Evolutionary conservation across 805 yeast genomes (phyloP), one percentile per base, ranked within the genome.

Genomic region (Candida coleopterorum): DNA sequence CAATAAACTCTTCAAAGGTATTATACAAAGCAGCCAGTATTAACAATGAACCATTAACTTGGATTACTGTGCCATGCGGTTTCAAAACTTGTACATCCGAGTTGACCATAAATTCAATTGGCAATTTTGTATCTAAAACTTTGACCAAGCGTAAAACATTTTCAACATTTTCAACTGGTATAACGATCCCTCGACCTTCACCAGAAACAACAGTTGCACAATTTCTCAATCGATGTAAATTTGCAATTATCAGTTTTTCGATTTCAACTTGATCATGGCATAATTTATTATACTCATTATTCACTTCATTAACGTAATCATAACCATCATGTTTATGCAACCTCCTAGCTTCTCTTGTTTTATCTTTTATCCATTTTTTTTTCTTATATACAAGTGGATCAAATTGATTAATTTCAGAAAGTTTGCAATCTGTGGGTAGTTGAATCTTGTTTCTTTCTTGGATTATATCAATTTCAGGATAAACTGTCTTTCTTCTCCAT

Each of bases 151-250:
- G 46, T 8, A 61, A 42, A 11, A 25, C 25, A 14, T 18, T 56
- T 37, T 11, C 60, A 40, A n/a, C 32, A 39, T 14, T 55, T 40
- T 18, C 47, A 40, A 9, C 24, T 1, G 65, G 59, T 4, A 63
- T 53, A 12, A 60, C 62, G 6, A 63, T 57, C 0, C 69, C 69
- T 29, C 42, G 44, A 1, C 61, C 63, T 22, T 45, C 47, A 29
- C 51, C 46, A 25, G 31, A 41, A 5, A 12, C n/a, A 36, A 63
- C 54, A 31, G 48, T 49, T 3, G 62, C 64, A 41, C 48, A 58
- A 9, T 57, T 44, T 34, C 57, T 43, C 40, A 45, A 37, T 42
- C 50, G 57, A 27, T 40, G 46, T 25, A 53, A 41, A 21, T 50
- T 52, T 18, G 38, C 45, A 12, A 44, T 41, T 4, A 50, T 32